Conservation (phyloP, 768 basidiomycete species). For the Steccherinum ochraceum region DNA sequence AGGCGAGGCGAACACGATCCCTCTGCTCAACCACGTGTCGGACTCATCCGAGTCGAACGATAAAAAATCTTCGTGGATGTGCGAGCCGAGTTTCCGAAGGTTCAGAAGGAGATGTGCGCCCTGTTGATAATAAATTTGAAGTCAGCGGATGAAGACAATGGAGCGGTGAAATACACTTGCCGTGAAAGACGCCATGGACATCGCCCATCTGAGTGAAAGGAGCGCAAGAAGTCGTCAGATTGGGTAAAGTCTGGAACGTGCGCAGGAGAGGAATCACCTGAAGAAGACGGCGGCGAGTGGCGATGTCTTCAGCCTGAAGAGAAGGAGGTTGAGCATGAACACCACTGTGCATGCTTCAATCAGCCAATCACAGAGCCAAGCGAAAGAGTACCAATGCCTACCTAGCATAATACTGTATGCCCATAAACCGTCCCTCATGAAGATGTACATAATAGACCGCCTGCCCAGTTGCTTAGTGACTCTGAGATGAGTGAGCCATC, state of each 20-base stretch:
- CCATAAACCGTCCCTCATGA: conserved; percentile 10
- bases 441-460: conserved; percentile 5
- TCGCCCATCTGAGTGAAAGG: conserved; percentile 2
- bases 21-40: too few species aligned
- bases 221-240: too few species aligned
- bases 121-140: neutral
- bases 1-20: too few species aligned
- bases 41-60: too few species aligned
- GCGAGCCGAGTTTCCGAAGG: neutral
- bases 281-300: neutral
- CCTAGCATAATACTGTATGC: conserved; percentile 10
- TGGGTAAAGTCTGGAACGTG: too few species aligned
- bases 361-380: neutral
- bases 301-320: neutral
- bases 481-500: neutral
- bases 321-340: neutral
- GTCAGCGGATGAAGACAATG: neutral
- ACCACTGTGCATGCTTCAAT: neutral
- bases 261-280: neutral
- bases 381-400: neutral
- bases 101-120: conserved; percentile 4
- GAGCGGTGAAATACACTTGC: neutral
- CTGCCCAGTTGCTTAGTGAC: neutral
- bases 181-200: conserved; percentile 1
- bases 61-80: neutral